Evolutionary conservation across 805 yeast species (phyloP).

Genomic region (Pichia pseudocactophila): DNA sequence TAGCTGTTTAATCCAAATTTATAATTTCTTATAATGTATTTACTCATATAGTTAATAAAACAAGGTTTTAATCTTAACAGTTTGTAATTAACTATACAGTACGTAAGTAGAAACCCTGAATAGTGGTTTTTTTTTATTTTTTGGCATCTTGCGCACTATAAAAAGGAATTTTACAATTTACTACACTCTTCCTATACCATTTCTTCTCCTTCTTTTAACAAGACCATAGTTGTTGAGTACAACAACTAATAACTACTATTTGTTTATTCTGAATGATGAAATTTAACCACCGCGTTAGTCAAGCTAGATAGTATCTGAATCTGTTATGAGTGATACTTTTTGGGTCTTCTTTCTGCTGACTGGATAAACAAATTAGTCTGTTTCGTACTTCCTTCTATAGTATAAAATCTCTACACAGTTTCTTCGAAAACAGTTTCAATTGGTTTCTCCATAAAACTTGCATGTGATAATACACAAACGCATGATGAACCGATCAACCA

Average conservation of each 20-base stretch:
- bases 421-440: slow-evolving; percentile 96
- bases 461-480: slow-evolving; percentile 81
- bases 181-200: neutral
- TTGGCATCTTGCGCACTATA: no score
- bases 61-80: neutral
- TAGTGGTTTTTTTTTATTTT: neutral
- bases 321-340: slow-evolving; percentile 27
- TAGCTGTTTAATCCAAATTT: neutral
- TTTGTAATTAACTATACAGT: neutral
- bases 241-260: neutral
- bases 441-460: slow-evolving; percentile 92
- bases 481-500: slow-evolving; percentile 96
- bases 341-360: slow-evolving; percentile 34
- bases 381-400: neutral
- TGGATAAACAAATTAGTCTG: neutral
- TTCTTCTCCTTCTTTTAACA: neutral
- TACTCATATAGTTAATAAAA: neutral
- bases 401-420: slow-evolving; percentile 24
- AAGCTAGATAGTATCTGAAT: slow-evolving; percentile 39
- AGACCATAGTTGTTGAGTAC: neutral
- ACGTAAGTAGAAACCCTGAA: neutral
- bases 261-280: slow-evolving; percentile 22
- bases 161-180: no score
- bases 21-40: neutral
- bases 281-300: slow-evolving; percentile 26